Conservation (phyloP, 495 filamentous ascomycete genomes). For the Penicillium verhagenii region DNA sequence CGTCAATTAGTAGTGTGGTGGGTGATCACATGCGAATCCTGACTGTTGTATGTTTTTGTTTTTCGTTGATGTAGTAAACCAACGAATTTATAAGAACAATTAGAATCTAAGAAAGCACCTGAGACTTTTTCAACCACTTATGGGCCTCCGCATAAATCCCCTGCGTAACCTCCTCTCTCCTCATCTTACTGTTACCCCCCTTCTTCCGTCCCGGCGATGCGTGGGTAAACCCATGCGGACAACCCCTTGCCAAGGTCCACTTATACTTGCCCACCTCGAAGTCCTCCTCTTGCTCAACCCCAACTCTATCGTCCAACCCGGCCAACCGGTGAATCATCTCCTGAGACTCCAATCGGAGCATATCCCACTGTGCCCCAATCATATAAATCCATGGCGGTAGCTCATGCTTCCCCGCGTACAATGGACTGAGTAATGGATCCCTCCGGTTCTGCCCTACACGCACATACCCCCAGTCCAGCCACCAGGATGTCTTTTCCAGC, state of each 20-base stretch:
- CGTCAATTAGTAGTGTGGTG: not conserved
- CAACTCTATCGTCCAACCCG: conserved; percentile 11
- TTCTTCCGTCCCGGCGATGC: conserved; percentile 1
- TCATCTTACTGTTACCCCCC: conserved; percentile 1
- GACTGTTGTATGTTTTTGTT: not conserved
- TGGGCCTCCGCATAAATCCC: conserved; percentile 22
- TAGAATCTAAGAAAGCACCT: not conserved
- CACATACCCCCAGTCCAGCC: conserved; percentile 35
- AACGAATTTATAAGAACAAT: not conserved
- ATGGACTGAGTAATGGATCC: conserved; percentile 35
- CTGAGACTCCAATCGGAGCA: conserved; percentile 31
- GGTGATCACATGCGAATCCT: not conserved
- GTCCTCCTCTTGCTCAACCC: conserved; percentile 16
- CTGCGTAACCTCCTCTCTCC: conserved; percentile 10
- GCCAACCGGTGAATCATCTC: conserved; percentile 35
- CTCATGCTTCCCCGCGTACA: conserved; percentile 29
- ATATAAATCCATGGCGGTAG: conserved; percentile 33
- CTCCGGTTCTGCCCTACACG: conserved; percentile 27
- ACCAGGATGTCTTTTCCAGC: conserved; percentile 22
- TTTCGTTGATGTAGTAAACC: not conserved
- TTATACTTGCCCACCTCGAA: conserved; percentile 29
- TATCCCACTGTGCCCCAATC: conserved; percentile 31
- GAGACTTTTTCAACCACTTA: conserved; percentile 24
- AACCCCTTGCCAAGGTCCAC: conserved; percentile 29
- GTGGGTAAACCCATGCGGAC: conserved; percentile 29